A percentile compares a stretch with the other conserved stretches of the same genome.
These are phyloP conservation scores for Emmonsiellopsis sp. DNA, from an alignment of 2,329 filamentous ascomycete genomes.

Conservation along the genomic window DNA sequence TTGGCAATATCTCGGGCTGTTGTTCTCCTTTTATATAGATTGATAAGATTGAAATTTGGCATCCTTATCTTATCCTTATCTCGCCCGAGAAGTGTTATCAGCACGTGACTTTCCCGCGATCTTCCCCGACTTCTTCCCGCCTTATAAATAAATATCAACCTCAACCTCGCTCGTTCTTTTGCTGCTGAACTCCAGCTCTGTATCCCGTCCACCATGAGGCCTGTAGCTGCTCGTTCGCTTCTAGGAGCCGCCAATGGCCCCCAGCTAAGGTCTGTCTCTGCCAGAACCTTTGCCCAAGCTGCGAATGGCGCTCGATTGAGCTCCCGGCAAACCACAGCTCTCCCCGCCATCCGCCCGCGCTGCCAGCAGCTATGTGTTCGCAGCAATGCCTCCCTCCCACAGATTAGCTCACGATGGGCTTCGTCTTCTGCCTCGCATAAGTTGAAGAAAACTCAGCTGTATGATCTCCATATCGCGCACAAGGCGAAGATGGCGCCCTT, in stretches of 20 bases:
- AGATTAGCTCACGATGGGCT: slow-evolving; percentile 20
- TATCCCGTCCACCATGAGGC: slow-evolving; percentile 5
- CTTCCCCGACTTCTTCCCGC: no score
- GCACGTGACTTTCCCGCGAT: slow-evolving; percentile 1
- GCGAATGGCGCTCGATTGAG: slow-evolving; percentile 22
- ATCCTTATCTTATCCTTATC: background rate
- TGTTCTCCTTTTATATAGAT: background rate
- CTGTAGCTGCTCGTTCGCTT: slow-evolving; percentile 20
- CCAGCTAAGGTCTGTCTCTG: slow-evolving; percentile 16
- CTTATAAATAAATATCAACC: background rate
- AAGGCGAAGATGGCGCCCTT: slow-evolving; percentile 97
- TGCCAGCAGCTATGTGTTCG: slow-evolving; percentile 5
- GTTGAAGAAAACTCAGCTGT: slow-evolving; percentile 55
- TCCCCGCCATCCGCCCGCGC: slow-evolving; percentile 18
- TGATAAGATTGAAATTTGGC: background rate
- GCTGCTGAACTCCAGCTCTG: background rate
- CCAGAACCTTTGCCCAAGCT: slow-evolving; percentile 18
- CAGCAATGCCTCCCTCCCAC: slow-evolving; percentile 10
- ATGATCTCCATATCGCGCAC: slow-evolving; percentile 66
- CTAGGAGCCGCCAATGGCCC: slow-evolving; percentile 23
- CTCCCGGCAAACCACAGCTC: slow-evolving; percentile 11
- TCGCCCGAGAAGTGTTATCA: background rate
- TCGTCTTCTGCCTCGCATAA: slow-evolving; percentile 20
- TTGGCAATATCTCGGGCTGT: background rate
- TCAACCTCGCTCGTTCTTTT: background rate